A percentile compares a stretch with the other conserved stretches of the same genome.
These are phyloP conservation scores for Lagenaria siceraria DNA, from an alignment of 306 rosid species.

Conservation along the genomic window DNA sequence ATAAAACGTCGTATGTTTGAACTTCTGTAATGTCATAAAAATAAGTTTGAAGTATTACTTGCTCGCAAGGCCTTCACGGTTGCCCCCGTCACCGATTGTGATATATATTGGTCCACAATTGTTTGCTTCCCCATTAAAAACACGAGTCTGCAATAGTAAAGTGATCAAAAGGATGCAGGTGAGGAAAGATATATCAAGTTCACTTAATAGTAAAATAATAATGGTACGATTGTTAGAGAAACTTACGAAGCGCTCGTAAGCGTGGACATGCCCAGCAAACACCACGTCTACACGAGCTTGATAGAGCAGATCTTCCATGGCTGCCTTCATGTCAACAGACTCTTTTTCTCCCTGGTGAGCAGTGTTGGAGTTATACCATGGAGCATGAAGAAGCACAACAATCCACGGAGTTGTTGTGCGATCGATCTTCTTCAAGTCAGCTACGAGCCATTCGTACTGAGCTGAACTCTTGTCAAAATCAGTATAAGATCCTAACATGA, in stretches of 20 bases:
- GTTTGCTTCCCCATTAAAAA: constrained; percentile 41
- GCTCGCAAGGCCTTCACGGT: constrained; percentile 73
- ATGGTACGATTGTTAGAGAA: neutral
- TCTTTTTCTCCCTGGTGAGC: constrained; percentile 64
- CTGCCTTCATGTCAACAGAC: constrained; percentile 43
- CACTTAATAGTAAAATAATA: neutral
- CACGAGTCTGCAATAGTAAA: constrained; percentile 41
- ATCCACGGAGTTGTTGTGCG: constrained; percentile 57
- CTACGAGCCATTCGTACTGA: constrained; percentile 56
- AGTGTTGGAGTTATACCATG: constrained; percentile 69
- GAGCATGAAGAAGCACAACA: constrained; percentile 59
- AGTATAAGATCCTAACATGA: constrained; percentile 81
- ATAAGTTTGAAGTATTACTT: constrained; percentile 19
- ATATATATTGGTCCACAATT: constrained; percentile 61
- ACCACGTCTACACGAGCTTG: constrained; percentile 58
- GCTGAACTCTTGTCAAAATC: constrained; percentile 33
- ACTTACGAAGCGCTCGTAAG: constrained; percentile 86
- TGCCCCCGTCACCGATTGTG: constrained; percentile 93
- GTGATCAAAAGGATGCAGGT: neutral
- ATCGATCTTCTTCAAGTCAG: constrained; percentile 38
- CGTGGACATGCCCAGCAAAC: constrained; percentile 77
- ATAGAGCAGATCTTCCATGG: constrained; percentile 63
- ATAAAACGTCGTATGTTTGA: neutral
- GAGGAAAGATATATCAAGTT: neutral
- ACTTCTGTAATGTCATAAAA: neutral